phyloP scores from a whole-genome alignment of 1,284 basidiomycete species.

The Sphaerobolus stellatus region DNA sequence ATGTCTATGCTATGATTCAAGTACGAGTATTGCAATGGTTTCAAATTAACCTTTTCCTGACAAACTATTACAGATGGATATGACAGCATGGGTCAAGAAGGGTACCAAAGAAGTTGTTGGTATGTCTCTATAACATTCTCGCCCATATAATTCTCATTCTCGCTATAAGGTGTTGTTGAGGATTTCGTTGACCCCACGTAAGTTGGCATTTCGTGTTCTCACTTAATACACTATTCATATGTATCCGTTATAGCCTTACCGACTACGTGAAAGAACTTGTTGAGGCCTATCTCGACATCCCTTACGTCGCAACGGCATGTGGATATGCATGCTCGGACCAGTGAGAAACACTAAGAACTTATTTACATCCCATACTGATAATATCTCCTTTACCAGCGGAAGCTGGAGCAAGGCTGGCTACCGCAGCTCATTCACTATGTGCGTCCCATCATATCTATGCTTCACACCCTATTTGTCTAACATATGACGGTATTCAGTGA shows the following conservation, averaged over 20 bases:
- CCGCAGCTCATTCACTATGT: constrained; percentile 82
- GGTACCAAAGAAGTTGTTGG: constrained; percentile 88
- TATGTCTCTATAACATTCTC: not conserved
- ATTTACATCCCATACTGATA: constrained; percentile 29
- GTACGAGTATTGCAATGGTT: constrained; percentile 36
- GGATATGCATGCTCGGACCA: constrained; percentile 96
- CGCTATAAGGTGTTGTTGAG: constrained; percentile 71
- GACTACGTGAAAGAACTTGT: constrained; percentile 77
- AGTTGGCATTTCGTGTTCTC: constrained; percentile 18
- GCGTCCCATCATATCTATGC: constrained; percentile 34
- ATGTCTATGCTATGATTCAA: constrained; percentile 89
- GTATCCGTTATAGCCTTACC: constrained; percentile 56
- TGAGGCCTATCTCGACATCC: constrained; percentile 75
- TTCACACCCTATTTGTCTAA: no score
- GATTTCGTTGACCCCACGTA: constrained; percentile 79
- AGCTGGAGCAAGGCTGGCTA: constrained; percentile 87
- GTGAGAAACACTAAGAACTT: constrained; percentile 41
- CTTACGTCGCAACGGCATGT: constrained; percentile 79
- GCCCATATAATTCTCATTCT: no score
- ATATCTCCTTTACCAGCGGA: constrained; percentile 48
- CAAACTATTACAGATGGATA: no score
- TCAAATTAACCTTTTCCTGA: no score
- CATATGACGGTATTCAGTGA: constrained; percentile 44
- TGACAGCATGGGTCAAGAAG: constrained; percentile 95
- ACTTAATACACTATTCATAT: constrained; percentile 12